Base-by-base conservation (phyloP, 2,329 filamentous ascomycete species). In the Lasiodiplodia citricola region DNA sequence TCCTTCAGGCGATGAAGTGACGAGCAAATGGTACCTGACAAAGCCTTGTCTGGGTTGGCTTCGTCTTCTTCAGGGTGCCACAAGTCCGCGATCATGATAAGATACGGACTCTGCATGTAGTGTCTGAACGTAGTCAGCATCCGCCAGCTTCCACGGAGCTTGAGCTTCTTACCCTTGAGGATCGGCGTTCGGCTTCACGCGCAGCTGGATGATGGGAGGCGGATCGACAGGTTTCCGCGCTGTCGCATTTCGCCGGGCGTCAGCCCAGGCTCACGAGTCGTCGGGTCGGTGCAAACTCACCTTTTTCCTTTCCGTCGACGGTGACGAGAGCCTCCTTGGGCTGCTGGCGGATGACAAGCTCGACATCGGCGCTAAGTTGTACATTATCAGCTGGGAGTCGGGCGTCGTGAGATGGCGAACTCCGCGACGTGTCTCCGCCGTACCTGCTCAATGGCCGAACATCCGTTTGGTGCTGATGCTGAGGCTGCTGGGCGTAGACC, bases 161-260 rank as follows among this genome's bases (percentile, higher is more conserved):
- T 60, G 37, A 31, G 25, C 10, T 31, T 82, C 88, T 77, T 85
- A 91, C 88, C 91, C 83, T 80, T 87, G 80, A 21, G 86, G 83
- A 76, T 88, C 87, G 37, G 75, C 77, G 35, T 78, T 76, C 58
- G 80, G 77, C 63, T 78, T 80, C 68, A 89, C 87, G 79, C 81
- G 80, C 57, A 97, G 85, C 80, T 95, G 90, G 56, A 97, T 84
- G 73, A 97, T 92, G 52, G 93, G 93, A 14, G 93, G 93, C 64
- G 94, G 93, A 77, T 97, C 93, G 75, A 97, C 88, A 8, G 93
- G 92, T 79, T 96, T 96, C 73, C 93, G 90, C 75, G 92, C 91
- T 92, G 77, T 23, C n/a, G 38, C 6, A 58, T 37, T 57, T 28
- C 14, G 54, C 68, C 25, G 18, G 5, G 52, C 28, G 69, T 69